phyloP scores from a whole-genome alignment of 257 asterid species.

The Ligustrum vulgare region DNA sequence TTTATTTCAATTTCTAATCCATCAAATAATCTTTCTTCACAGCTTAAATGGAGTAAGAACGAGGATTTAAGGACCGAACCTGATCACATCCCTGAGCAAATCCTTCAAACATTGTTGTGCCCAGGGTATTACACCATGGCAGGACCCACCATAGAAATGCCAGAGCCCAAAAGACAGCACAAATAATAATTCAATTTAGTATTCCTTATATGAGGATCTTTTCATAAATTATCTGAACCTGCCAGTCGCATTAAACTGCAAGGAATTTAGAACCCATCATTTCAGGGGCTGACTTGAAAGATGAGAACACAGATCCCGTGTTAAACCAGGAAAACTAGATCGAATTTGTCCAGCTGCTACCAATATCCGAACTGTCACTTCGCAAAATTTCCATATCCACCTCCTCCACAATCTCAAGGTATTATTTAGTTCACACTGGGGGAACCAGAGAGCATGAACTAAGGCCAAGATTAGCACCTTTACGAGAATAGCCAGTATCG shows the following conservation, averaged over 20 bases:
- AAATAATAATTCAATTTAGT: background rate
- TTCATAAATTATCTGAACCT: background rate
- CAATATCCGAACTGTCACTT: background rate
- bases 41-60: background rate
- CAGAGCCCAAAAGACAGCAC: background rate
- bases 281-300: constrained; percentile 9
- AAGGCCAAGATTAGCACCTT: constrained; percentile 1
- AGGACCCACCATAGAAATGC: background rate
- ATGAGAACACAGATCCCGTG: background rate
- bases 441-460: constrained; percentile 10
- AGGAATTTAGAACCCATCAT: constrained; percentile 11
- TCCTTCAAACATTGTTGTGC: background rate
- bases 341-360: background rate
- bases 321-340: background rate
- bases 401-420: constrained; percentile 19
- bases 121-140: background rate
- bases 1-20: background rate
- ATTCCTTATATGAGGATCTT: background rate
- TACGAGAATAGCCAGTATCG: constrained; percentile 1
- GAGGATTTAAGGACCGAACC: background rate
- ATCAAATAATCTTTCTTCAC: background rate
- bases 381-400: background rate
- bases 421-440: constrained; percentile 21
- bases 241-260: background rate
- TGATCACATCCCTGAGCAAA: background rate